Evolutionary conservation across 179 eudicot genomes (phyloP).

Genomic region (Gypsophila paniculata): DNA sequence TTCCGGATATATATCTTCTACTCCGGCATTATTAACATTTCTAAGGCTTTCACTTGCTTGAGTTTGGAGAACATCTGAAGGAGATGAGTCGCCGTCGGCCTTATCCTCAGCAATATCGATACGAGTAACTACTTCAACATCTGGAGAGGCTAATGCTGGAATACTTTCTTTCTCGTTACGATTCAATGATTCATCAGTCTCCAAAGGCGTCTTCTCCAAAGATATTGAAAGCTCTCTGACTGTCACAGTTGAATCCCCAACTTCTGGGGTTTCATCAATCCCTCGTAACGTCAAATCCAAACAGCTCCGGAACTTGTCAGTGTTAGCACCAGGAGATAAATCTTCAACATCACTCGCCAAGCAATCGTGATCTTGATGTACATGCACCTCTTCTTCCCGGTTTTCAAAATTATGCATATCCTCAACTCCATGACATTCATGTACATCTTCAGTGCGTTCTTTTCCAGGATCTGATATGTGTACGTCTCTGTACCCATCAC

Average conservation of each 20-base stretch:
- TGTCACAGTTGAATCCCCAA: conserved; percentile 25
- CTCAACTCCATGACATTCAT: conserved; percentile 15
- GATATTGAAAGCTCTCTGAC: conserved; percentile 27
- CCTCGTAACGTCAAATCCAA: conserved; percentile 31
- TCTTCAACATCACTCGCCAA: conserved; percentile 31
- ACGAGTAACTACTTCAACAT: conserved; percentile 25
- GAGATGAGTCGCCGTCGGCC: conserved; percentile 23
- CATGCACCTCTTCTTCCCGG: not conserved
- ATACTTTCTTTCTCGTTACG: conserved; percentile 27
- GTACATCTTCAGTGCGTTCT: not conserved
- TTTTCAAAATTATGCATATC: conserved; percentile 14
- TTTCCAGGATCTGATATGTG: conserved; percentile 11
- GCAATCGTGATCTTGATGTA: conserved; percentile 18
- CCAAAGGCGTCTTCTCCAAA: conserved; percentile 29
- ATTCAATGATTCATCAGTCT: conserved; percentile 24
- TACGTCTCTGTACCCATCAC: conserved; percentile 21
- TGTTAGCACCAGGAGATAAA: conserved; percentile 29
- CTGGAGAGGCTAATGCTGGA: conserved; percentile 26
- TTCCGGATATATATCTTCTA: conserved; percentile 24
- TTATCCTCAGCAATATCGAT: conserved; percentile 25
- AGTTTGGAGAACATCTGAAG: conserved; percentile 16
- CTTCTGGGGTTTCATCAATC: conserved; percentile 26
- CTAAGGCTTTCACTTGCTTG: not conserved
- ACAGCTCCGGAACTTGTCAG: conserved; percentile 61
- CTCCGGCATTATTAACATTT: not conserved